Evolutionary conservation across 2,329 filamentous ascomycete genomes (phyloP).

Genomic region (Paraphoma chrysanthemicola): DNA sequence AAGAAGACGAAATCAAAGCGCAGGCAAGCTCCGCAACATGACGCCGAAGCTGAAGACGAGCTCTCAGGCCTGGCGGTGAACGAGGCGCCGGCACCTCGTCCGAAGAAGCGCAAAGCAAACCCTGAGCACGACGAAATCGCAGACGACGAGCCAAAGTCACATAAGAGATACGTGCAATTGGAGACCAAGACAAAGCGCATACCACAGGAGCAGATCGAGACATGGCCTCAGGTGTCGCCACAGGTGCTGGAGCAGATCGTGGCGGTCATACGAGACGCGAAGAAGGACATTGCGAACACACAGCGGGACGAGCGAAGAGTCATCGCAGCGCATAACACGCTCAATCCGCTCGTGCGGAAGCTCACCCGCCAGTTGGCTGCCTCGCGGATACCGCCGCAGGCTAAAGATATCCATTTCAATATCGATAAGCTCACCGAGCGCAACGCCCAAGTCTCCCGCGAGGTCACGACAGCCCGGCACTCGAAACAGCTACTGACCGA

Average conservation of each 20-base stretch:
- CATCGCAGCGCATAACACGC: conserved; percentile 62
- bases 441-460: conserved; percentile 55
- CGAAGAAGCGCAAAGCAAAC: conserved; percentile 29
- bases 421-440: conserved; percentile 70
- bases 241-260: conserved; percentile 64
- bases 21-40: conserved; percentile 17
- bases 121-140: conserved; percentile 26
- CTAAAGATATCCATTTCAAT: conserved; percentile 62
- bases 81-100: conserved; percentile 4
- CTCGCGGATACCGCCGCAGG: conserved; percentile 70
- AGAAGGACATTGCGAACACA: conserved; percentile 67
- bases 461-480: conserved; percentile 68
- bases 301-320: conserved; percentile 56
- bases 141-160: conserved; percentile 17
- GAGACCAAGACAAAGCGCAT: conserved; percentile 45
- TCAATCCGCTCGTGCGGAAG: conserved; percentile 63
- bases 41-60: conserved; percentile 24
- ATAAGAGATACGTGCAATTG: conserved; percentile 41
- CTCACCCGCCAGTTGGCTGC: conserved; percentile 65
- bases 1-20: conserved; percentile 12
- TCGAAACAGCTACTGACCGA: conserved; percentile 65
- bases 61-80: conserved; percentile 4
- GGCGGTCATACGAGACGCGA: conserved; percentile 64
- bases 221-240: conserved; percentile 63
- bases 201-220: conserved; percentile 45